Percentiles rank a stretch among this genome's conserved stretches.
Evolutionary conservation across 352 stramenopile species (phyloP).

Genomic region (Pythium plurisporium): DNA sequence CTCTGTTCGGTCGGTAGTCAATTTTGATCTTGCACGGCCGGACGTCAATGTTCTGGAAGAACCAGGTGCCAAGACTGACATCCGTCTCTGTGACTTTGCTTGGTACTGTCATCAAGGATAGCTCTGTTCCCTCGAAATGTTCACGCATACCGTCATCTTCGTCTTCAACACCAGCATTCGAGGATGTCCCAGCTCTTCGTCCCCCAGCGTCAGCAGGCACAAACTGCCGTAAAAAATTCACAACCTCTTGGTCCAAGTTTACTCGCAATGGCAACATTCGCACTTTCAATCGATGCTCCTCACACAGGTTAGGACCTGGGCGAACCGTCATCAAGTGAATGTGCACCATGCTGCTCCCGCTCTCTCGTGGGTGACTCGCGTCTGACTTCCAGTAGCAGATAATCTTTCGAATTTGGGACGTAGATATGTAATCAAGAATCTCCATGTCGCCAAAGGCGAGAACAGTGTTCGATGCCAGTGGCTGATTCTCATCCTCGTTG

Average conservation of each 20-base stretch:
- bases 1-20: conserved; percentile 84
- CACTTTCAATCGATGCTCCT: conserved; percentile 81
- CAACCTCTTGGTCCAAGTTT: conserved; percentile 85
- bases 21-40: conserved; percentile 90
- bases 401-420: conserved; percentile 87
- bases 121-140: conserved; percentile 44
- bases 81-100: conserved; percentile 34
- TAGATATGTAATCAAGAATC: conserved; percentile 87
- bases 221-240: conserved; percentile 85
- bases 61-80: conserved; percentile 57
- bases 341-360: conserved; percentile 78
- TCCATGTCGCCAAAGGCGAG: conserved; percentile 77
- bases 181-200: background rate
- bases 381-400: conserved; percentile 90
- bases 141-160: conserved; percentile 14
- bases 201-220: conserved; percentile 29
- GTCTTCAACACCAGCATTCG: conserved; percentile 1
- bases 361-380: conserved; percentile 73
- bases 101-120: conserved; percentile 28
- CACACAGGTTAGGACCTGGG: conserved; percentile 65
- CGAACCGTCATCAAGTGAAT: conserved; percentile 78
- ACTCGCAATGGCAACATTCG: conserved; percentile 72
- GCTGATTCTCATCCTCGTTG: conserved; percentile 68
- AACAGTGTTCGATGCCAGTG: conserved; percentile 69
- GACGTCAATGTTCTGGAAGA: conserved; percentile 87